These are phyloP conservation scores for Cutaneotrichosporon mucoides DNA, from an alignment of 1,284 basidiomycete genomes.

Conservation along the genomic window DNA sequence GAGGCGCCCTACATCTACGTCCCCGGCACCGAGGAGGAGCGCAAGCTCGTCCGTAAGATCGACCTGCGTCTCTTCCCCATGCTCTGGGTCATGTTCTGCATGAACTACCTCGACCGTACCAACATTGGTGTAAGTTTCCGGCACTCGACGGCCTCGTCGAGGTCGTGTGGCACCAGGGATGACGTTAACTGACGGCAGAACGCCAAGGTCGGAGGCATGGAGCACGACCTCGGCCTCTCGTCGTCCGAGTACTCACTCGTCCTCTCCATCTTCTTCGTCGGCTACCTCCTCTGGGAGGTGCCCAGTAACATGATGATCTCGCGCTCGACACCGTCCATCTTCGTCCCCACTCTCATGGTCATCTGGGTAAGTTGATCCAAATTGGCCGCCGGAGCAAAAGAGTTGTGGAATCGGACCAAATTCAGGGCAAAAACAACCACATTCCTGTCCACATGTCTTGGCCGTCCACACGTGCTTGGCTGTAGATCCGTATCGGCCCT, in stretches of 20 bases:
- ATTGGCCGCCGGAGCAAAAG: no score
- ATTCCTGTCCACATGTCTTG: no score
- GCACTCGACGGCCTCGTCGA: no score
- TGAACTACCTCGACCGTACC: conserved; percentile 13
- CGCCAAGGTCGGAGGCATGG: conserved; percentile 44
- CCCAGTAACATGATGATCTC: no score
- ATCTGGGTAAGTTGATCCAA: conserved; percentile 5
- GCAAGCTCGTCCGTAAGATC: conserved; percentile 46
- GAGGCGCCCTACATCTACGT: conserved; percentile 21
- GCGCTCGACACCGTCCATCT: no score
- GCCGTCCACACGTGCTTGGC: no score
- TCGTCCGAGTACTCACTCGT: conserved; percentile 11
- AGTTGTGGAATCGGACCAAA: no score
- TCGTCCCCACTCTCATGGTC: conserved; percentile 25
- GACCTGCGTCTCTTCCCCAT: conserved; percentile 42
- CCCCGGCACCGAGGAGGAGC: conserved; percentile 42
- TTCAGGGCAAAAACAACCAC: no score
- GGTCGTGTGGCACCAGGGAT: no score
- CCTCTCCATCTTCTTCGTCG: conserved; percentile 47
- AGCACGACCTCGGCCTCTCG: conserved; percentile 36
- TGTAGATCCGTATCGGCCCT: no score
- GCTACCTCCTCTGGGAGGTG: conserved; percentile 42
- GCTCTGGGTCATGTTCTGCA: conserved; percentile 34
- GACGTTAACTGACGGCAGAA: conserved; percentile 9
- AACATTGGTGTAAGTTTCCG: neutral